Percentiles rank a stretch among this genome's conserved stretches.
phyloP scores from a whole-genome alignment of 495 filamentous ascomycete genomes.

The Xylaria nigripes region DNA sequence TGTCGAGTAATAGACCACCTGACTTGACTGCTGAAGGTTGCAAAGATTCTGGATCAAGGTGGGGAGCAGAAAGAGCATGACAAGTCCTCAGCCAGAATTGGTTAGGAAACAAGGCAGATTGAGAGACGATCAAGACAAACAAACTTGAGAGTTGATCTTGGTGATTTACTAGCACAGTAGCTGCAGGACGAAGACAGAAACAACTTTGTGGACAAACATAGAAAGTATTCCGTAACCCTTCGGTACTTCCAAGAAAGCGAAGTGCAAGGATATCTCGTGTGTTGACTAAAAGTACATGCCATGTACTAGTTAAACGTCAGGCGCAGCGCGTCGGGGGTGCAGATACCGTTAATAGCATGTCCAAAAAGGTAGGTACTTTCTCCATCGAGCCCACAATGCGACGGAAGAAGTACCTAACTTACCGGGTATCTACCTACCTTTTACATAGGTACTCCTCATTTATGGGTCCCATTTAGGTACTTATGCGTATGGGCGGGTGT shows the following conservation, averaged over 20 bases:
- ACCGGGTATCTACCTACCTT: not conserved
- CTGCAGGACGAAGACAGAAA: too few species aligned
- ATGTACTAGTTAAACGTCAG: not conserved
- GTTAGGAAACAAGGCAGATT: not conserved
- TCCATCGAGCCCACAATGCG: too few species aligned
- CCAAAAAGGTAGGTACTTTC: not conserved
- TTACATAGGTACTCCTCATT: not conserved
- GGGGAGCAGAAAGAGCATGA: not conserved
- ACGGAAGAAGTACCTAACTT: not conserved
- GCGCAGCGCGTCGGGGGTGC: conserved; percentile 2
- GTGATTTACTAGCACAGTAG: too few species aligned
- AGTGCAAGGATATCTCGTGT: not conserved
- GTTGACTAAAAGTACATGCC: not conserved
- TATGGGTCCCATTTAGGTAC: too few species aligned
- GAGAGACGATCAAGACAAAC: too few species aligned
- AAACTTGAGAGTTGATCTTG: too few species aligned
- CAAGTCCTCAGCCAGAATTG: not conserved
- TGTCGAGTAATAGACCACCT: conserved; percentile 12
- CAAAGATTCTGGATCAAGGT: not conserved
- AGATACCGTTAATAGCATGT: not conserved
- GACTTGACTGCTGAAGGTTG: not conserved
- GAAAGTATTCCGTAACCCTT: too few species aligned
- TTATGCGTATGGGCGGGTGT: not conserved
- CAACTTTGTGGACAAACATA: too few species aligned
- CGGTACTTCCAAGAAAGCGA: not conserved